A percentile compares a stretch with the other conserved stretches of the same genome.
phyloP scores from a whole-genome alignment of 257 asterid genomes.

The Asclepias syriaca region DNA sequence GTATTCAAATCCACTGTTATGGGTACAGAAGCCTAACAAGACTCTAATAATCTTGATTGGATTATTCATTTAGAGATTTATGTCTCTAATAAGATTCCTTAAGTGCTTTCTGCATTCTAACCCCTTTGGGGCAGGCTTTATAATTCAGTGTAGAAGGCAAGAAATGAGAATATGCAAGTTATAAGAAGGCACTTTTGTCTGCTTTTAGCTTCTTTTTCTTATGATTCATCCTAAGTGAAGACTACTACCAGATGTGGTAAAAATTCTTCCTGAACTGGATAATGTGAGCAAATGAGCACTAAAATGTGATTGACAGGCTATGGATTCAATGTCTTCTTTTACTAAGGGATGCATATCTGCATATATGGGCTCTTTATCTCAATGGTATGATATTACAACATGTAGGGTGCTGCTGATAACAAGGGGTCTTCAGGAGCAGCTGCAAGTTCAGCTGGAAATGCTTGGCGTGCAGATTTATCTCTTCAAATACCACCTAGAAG shows the following conservation, averaged over 20 bases:
- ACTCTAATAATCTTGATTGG: not conserved
- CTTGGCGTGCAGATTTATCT: constrained; percentile 41
- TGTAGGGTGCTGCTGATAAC: constrained; percentile 39
- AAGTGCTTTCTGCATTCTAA: not conserved
- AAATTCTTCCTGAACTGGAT: not conserved
- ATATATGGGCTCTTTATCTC: constrained; percentile 7
- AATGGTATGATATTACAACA: constrained; percentile 8
- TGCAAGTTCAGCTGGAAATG: constrained; percentile 28
- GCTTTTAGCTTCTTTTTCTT: not conserved
- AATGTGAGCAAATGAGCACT: not conserved
- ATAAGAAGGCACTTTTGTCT: not conserved
- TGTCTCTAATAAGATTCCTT: not conserved
- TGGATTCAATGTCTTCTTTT: not conserved
- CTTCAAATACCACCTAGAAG: constrained; percentile 75
- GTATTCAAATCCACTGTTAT: not conserved
- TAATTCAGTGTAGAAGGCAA: not conserved
- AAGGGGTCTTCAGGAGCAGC: constrained; percentile 22
- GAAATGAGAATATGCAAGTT: not conserved
- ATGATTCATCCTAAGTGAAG: not conserved
- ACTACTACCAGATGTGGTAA: not conserved
- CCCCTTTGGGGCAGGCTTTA: not conserved
- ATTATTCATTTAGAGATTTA: not conserved
- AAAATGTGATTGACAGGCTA: not conserved
- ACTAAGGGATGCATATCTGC: not conserved
- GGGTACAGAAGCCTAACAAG: not conserved